A percentile compares a stretch with the other conserved stretches of the same genome.
Evolutionary conservation across 306 rosid genomes (phyloP).

Genomic region (Purshia tridentata): DNA sequence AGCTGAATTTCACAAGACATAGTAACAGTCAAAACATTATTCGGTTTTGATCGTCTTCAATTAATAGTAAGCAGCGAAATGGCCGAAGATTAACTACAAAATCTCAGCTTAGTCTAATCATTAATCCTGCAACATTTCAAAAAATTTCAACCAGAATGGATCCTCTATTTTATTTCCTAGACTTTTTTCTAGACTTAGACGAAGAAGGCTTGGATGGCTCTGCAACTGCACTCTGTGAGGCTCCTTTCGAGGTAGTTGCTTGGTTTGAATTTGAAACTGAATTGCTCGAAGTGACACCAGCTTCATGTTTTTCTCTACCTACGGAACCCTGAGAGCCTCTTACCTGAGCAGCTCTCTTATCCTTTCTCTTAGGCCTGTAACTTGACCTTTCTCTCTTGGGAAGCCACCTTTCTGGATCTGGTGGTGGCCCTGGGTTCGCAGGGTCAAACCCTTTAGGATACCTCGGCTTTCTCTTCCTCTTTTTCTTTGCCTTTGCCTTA

Average conservation of each 20-base stretch:
- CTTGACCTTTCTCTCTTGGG: conserved; percentile 95
- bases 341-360: conserved; percentile 95
- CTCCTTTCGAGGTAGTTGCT: conserved; percentile 55
- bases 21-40: background rate
- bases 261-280: conserved; percentile 67
- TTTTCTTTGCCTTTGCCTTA: conserved; percentile 78
- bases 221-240: conserved; percentile 47
- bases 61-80: background rate
- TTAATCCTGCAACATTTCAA: conserved; percentile 11
- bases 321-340: conserved; percentile 98
- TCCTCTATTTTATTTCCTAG: conserved; percentile 52
- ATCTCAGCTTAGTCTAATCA: conserved; percentile 14
- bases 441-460: conserved; percentile 98
- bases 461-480: conserved; percentile 96
- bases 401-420: conserved; percentile 99
- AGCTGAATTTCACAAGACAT: background rate
- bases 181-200: conserved; percentile 77
- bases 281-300: conserved; percentile 44
- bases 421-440: conserved; percentile 94
- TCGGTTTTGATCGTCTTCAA: conserved; percentile 1
- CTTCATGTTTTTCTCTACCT: conserved; percentile 74
- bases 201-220: conserved; percentile 62
- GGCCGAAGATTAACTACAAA: conserved; percentile 12
- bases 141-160: conserved; percentile 19
- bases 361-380: conserved; percentile 92